Evolutionary conservation across 352 stramenopile species (phyloP).

Genomic region (Phytophthora podocarpi): DNA sequence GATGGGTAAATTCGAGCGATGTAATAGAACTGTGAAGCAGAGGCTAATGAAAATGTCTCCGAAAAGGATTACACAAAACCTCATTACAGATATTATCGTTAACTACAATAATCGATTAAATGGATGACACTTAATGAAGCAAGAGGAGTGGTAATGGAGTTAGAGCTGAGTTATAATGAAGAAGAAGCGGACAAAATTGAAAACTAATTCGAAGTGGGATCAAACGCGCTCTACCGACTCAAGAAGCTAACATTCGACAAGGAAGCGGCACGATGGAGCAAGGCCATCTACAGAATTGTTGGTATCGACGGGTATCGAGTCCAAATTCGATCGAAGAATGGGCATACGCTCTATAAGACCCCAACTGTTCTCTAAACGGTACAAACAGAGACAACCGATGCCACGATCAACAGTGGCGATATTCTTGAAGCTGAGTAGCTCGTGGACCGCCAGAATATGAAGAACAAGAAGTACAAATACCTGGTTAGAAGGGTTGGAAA

Average conservation of each 20-base stretch:
- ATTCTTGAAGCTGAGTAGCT: conserved; percentile 9
- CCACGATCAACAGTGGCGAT: conserved; percentile 10
- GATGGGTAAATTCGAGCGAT: no score
- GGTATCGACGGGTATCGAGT: conserved; percentile 10
- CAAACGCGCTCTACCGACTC: not conserved
- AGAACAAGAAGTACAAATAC: no score
- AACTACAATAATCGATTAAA: no score
- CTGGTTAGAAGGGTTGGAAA: no score
- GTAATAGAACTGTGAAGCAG: no score
- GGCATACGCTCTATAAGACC: conserved; percentile 4
- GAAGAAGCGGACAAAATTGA: no score
- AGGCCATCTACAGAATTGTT: conserved; percentile 4
- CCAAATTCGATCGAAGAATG: conserved; percentile 12
- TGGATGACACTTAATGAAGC: no score
- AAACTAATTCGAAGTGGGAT: not conserved
- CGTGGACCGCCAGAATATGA: no score
- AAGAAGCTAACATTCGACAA: conserved; percentile 9
- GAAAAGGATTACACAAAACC: not conserved
- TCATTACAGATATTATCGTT: no score
- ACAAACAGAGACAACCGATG: not conserved
- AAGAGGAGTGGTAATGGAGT: no score
- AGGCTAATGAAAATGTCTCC: no score
- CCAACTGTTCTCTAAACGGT: conserved; percentile 24
- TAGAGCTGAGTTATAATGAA: no score
- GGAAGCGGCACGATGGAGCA: conserved; percentile 5